Evolutionary conservation across 2,329 filamentous ascomycete species (phyloP), one percentile per base, ranked within the genome.

Genomic region (Fusarium musae): DNA sequence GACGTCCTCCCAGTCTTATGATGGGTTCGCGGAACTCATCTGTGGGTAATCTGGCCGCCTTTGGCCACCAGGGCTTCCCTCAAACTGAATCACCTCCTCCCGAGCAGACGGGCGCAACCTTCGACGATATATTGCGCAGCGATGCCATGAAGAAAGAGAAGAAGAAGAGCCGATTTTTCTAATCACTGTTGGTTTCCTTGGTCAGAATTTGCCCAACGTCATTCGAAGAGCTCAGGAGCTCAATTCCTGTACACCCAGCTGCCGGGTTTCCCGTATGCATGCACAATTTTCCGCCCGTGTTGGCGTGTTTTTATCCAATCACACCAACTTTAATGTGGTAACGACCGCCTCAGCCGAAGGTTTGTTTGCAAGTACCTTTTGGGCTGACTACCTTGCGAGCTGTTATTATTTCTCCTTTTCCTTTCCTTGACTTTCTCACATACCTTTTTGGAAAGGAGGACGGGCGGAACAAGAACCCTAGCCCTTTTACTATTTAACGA

Each of bases 41-140:
- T 9, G 74, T 78, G 17, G 81, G 80, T 12, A 83, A 85, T 63
- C 77, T 84, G 32, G 75, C 75, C 3, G 77, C 75, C 21, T 71
- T 82, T 70, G 66, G 74, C 50, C 47, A 63, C 43, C 54, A 67
- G 12, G 52, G 64, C 9, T 70, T 56, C 26, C 52, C 65, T 32
- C 72, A 73, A 47, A 66, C 64, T 26, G 75, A 77, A 16, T 77
- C 74, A 13, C 62, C 76, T 5, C 72, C 74, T 28, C 69, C 75
- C 9, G 70, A 77, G 13, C 73, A 70, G 28, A 76, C 81, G 16
- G 81, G 83, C 6, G 80, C 82, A 34, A 87, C 85, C 1, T 87
- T 87, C 75, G 85, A 87, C 69, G 85, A 87, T 54, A 87, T 87
- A 40, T 78, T 87, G 30, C 82, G 67, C n/a, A 74, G 73, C 16